Evolutionary conservation across 345 rosid species (phyloP).

Genomic region (Eucalyptus curtisii): DNA sequence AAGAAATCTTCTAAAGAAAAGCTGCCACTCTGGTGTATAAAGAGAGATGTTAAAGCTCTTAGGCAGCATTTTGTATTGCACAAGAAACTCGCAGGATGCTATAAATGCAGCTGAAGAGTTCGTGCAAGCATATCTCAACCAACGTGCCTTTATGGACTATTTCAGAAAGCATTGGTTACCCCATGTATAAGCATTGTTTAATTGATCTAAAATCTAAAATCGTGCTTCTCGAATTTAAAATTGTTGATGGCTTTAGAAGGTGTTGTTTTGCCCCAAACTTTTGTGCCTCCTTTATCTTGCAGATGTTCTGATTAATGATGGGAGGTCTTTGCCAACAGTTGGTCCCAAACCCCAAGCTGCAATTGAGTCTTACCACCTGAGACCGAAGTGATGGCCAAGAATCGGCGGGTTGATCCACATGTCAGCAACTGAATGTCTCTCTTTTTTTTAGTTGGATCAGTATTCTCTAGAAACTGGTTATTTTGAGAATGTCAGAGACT

Average conservation of each 20-base stretch:
- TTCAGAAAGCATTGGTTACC: too few species aligned
- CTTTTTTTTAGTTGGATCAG: constrained; percentile 26
- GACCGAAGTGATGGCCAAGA: constrained; percentile 26
- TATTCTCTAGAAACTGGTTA: constrained; percentile 27
- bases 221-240: background rate
- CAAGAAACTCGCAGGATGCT: background rate
- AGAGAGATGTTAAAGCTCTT: constrained; percentile 36
- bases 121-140: background rate
- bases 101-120: constrained; percentile 1
- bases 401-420: constrained; percentile 23
- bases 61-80: background rate
- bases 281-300: background rate
- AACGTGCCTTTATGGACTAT: background rate
- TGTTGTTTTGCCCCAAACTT: background rate
- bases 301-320: constrained; percentile 20
- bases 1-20: too few species aligned
- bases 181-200: background rate
- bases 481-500: constrained; percentile 13
- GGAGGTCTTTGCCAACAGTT: constrained; percentile 18
- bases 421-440: constrained; percentile 26
- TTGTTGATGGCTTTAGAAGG: background rate
- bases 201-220: background rate
- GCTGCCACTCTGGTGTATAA: background rate
- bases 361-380: constrained; percentile 30
- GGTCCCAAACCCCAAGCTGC: constrained; percentile 30